phyloP scores from a whole-genome alignment of 78 protist species.

The Anaeramoeba flamelloides region DNA sequence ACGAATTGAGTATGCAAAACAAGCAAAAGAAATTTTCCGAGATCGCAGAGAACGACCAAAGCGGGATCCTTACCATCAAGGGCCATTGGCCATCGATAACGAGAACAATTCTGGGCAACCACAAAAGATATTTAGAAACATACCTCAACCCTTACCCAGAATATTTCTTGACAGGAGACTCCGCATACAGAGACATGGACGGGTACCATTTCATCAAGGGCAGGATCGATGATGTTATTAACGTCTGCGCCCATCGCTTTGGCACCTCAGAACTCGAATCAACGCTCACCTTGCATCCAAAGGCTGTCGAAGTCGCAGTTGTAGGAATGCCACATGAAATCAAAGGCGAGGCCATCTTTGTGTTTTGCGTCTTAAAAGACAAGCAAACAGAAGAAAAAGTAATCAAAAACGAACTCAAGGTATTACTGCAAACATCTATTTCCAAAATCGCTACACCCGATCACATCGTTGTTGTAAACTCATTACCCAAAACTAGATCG shows the following conservation, averaged over 20 bases:
- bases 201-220: conserved; percentile 76
- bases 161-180: conserved; percentile 78
- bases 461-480: conserved; percentile 36
- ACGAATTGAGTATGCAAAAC: too few species aligned
- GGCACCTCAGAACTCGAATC: conserved; percentile 84
- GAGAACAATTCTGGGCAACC: conserved; percentile 56
- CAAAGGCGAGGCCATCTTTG: conserved; percentile 62
- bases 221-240: conserved; percentile 73
- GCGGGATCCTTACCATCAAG: conserved; percentile 37
- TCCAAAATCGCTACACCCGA: conserved; percentile 48
- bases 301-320: conserved; percentile 62
- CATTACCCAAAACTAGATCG: conserved; percentile 59
- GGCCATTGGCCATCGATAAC: conserved; percentile 70
- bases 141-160: conserved; percentile 52
- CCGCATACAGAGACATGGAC: conserved; percentile 50
- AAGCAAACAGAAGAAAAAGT: too few species aligned
- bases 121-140: conserved; percentile 36
- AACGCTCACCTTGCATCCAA: conserved; percentile 35
- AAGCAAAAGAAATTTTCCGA: too few species aligned
- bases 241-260: conserved; percentile 80
- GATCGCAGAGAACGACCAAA: too few species aligned
- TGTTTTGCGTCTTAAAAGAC: too few species aligned
- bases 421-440: conserved; percentile 36
- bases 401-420: conserved; percentile 24
- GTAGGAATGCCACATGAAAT: conserved; percentile 67